phyloP scores from a whole-genome alignment of 1,139 yeast species.

The Arxiozyma heterogenica region DNA sequence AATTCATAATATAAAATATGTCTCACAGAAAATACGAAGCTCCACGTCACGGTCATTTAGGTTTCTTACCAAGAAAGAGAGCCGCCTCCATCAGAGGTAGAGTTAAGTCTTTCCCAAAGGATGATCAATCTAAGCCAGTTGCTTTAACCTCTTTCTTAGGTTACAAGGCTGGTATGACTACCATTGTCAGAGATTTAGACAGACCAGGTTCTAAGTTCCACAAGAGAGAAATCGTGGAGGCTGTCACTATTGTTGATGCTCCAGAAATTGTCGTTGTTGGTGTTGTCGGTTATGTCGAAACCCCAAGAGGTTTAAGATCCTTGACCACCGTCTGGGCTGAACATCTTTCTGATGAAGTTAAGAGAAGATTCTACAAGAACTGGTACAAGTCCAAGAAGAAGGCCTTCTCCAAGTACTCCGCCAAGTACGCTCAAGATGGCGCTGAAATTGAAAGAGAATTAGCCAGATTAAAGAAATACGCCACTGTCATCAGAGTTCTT shows the following conservation, averaged over 20 bases:
- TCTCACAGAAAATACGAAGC: constrained; percentile 99
- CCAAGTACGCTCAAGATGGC: constrained; percentile 88
- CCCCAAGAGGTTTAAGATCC: constrained; percentile 99
- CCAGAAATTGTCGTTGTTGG: constrained; percentile 99
- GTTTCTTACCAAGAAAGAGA: constrained; percentile 99
- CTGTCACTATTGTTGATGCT: constrained; percentile 98
- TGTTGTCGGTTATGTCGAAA: constrained; percentile 99
- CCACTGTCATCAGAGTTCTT: constrained; percentile 95
- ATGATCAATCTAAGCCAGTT: constrained; percentile 95
- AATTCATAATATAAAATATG: constrained; percentile 38
- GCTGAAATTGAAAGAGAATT: constrained; percentile 89
- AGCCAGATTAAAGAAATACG: constrained; percentile 98
- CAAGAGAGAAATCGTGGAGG: constrained; percentile 99
- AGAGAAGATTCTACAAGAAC: constrained; percentile 99
- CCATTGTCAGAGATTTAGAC: constrained; percentile 99
- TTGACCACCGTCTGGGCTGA: constrained; percentile 99
- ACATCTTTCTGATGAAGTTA: constrained; percentile 97
- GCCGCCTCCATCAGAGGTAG: constrained; percentile 98
- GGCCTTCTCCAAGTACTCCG: constrained; percentile 99
- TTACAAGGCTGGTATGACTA: constrained; percentile 99
- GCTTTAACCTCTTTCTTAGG: constrained; percentile 99
- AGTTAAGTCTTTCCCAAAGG: constrained; percentile 99
- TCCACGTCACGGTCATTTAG: constrained; percentile 99
- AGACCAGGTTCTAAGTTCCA: constrained; percentile 99
- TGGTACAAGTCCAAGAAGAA: constrained; percentile 99